Percentiles rank a stretch among this genome's conserved stretches.
Conservation (phyloP, 1,284 basidiomycete genomes). For the Sutorius eximius region DNA sequence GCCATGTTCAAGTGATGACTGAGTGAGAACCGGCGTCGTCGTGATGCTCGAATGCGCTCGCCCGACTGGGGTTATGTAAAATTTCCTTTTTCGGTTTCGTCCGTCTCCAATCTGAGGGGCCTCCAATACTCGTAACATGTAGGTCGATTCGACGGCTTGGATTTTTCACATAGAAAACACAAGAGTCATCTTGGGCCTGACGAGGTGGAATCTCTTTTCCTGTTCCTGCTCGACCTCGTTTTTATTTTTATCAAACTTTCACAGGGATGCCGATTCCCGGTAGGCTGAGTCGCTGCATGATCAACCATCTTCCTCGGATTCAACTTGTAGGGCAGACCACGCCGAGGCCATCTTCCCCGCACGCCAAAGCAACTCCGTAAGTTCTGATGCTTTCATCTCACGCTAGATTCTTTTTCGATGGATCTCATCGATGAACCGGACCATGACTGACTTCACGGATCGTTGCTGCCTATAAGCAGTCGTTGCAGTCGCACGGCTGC, state of each 20-base stretch:
- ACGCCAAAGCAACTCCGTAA: neutral
- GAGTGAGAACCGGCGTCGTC: constrained; percentile 8
- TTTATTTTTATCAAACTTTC: neutral
- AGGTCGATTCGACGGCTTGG: neutral
- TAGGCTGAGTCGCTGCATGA: neutral
- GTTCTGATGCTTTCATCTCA: neutral
- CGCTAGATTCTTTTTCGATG: neutral
- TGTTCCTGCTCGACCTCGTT: neutral
- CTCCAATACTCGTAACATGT: neutral
- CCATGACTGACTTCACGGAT: neutral
- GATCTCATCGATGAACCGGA: neutral
- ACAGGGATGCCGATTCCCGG: no score
- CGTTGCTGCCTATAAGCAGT: neutral
- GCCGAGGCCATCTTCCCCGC: neutral
- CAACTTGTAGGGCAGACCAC: neutral
- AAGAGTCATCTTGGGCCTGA: no score
- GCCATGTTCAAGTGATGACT: constrained; percentile 24
- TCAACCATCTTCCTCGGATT: neutral
- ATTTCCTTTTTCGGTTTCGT: constrained; percentile 16
- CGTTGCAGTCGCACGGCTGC: neutral
- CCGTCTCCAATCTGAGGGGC: no score
- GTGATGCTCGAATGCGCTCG: constrained; percentile 10
- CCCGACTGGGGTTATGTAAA: constrained; percentile 23
- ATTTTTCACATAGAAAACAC: neutral
- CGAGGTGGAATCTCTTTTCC: neutral